Percentiles rank a stretch among this genome's conserved stretches.
Evolutionary conservation across 768 basidiomycete species (phyloP).

Genomic region (Mycena rosella): DNA sequence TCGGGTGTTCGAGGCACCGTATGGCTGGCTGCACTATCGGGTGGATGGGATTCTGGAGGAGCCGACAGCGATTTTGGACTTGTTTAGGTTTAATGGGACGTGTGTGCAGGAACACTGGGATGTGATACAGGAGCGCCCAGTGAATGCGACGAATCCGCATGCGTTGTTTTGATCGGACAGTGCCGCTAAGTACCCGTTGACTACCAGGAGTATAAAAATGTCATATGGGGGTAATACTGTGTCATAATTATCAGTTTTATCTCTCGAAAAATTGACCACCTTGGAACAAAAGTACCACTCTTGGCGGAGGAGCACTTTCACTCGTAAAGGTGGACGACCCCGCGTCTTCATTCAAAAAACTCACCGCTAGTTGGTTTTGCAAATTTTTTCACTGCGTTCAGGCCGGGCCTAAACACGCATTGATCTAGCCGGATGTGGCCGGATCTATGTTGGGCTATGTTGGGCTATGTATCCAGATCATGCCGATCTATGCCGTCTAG

Average conservation of each 20-base stretch:
- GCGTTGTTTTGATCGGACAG: conserved; percentile 25
- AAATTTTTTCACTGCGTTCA: too few relatives aligned
- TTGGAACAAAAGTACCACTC: conserved; percentile 17
- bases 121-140: conserved; percentile 23
- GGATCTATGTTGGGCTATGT: too few relatives aligned
- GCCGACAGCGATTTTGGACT: conserved; percentile 20
- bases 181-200: conserved; percentile 13
- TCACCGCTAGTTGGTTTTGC: conserved; percentile 14
- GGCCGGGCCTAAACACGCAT: too few relatives aligned
- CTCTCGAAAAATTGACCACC: conserved; percentile 13
- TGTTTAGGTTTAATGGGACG: conserved; percentile 27
- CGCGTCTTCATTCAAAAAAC: conserved; percentile 10
- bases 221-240: conserved; percentile 17
- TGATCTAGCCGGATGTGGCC: too few relatives aligned
- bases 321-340: conserved; percentile 10
- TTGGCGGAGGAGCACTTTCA: conserved; percentile 15
- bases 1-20: conserved; percentile 15
- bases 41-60: conserved; percentile 15
- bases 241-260: conserved; percentile 20
- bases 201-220: conserved; percentile 10
- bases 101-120: conserved; percentile 27
- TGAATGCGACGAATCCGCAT: conserved; percentile 23
- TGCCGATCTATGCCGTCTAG: too few relatives aligned
- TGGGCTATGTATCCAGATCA: too few relatives aligned
- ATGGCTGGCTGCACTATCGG: conserved; percentile 23